Conservation (phyloP, 2,329 filamentous ascomycete species). For the Leptographium lundbergii region DNA sequence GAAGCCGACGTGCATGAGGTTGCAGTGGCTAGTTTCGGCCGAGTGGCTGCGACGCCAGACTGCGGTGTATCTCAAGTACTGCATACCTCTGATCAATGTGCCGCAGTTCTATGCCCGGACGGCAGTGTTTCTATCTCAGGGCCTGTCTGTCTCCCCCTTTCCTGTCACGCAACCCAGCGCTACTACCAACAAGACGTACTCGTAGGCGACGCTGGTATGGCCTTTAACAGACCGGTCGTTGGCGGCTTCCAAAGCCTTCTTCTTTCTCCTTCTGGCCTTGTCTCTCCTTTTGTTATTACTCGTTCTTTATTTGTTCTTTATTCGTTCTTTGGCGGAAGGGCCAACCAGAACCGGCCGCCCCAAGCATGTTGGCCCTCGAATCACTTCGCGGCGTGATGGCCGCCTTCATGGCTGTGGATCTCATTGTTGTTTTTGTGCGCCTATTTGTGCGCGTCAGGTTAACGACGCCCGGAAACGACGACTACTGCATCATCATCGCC, state of each 20-base stretch:
- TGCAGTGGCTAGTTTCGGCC: background rate
- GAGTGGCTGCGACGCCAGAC: no score
- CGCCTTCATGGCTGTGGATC: background rate
- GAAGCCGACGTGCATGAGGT: background rate
- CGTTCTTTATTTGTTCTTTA: background rate
- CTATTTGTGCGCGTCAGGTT: background rate
- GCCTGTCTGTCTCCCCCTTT: background rate
- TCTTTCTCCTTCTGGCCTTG: no score
- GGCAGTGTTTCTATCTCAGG: background rate
- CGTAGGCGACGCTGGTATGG: background rate
- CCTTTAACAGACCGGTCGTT: background rate
- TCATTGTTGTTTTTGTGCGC: background rate
- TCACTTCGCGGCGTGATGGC: background rate
- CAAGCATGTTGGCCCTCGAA: background rate
- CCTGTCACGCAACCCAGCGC: background rate
- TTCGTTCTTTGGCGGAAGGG: background rate
- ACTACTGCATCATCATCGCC: background rate
- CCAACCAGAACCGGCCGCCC: background rate
- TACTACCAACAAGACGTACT: background rate
- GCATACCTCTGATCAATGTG: background rate
- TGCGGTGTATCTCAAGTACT: background rate
- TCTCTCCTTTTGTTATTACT: background rate
- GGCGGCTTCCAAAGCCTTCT: background rate
- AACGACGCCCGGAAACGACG: background rate
- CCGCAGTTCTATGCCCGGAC: no score